Conservation (phyloP, 2,329 filamentous ascomycete genomes). For the Epichloe amarillans region DNA sequence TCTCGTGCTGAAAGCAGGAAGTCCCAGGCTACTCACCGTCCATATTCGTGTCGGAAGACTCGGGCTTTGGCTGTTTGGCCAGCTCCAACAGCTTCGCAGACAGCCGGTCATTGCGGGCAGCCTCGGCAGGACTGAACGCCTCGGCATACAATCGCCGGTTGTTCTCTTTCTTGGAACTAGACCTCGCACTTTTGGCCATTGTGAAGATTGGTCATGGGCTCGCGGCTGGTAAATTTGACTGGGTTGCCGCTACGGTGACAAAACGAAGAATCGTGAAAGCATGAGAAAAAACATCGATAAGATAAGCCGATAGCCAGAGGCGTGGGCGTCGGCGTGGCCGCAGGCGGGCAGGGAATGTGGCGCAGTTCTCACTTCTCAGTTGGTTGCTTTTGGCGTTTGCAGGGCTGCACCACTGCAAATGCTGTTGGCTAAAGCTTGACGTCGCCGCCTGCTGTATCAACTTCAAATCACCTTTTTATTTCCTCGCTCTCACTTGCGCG, state of each 20-base stretch:
- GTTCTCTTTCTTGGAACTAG: slow-evolving; percentile 72
- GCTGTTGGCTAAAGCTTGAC: not conserved
- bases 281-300: not conserved
- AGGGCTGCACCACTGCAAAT: not conserved
- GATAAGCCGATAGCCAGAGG: not conserved
- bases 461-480: not conserved
- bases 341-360: not conserved
- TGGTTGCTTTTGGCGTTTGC: no score
- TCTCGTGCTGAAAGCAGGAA: not conserved
- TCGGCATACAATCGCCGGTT: slow-evolving; percentile 65
- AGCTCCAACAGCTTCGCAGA: slow-evolving; percentile 76
- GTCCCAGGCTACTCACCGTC: slow-evolving; percentile 19
- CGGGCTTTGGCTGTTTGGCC: slow-evolving; percentile 62
- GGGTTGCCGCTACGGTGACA: not conserved
- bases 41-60: slow-evolving; percentile 36
- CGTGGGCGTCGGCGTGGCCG: no score
- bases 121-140: slow-evolving; percentile 74
- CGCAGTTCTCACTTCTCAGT: not conserved
- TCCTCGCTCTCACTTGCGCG: not conserved
- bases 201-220: slow-evolving; percentile 10
- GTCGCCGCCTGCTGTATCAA: not conserved
- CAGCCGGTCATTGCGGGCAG: slow-evolving; percentile 67
- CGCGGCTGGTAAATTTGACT: not conserved
- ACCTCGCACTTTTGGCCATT: slow-evolving; percentile 82
- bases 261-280: not conserved